Base-by-base conservation (phyloP, 2,329 filamentous ascomycete genomes). In the Parastagonospora avenae region DNA sequence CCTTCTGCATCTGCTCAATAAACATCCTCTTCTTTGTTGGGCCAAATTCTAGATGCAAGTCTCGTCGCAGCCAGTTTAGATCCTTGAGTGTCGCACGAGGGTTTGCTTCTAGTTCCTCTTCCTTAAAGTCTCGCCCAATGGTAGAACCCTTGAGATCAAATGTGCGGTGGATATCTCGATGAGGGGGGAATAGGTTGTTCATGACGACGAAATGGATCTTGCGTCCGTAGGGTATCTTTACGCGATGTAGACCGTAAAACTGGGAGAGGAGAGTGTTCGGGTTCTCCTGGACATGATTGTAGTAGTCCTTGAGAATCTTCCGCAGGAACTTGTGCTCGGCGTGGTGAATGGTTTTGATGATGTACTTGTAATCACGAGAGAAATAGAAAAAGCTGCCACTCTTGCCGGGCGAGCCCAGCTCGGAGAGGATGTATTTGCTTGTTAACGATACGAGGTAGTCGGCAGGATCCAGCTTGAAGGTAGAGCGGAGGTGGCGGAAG, bases 351-450 rank as follows among this genome's bases (percentile, higher is more conserved):
- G 94, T 99, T 78, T 99, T 99, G 84, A 99, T 99, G 77, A 99
- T 99, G 77, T 99, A 99, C 77, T 97, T 97, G 82, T 99, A 99
- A 77, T 99, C 94, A 67, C 94, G 85, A 41, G 94, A 97, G 77
- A 97, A 99, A 80, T 99, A 99, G 79, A 99, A 99, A 79, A 99
- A 99, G 75, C 92, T 97, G 60, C 94, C 94, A 74, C 92, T 97
- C 80, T 99, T 99, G 53, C 94, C 94, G 1, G 94, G 94, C 4
- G 94, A 97, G 31, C 94, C 94, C 51, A 99, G 83, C 75, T 99
- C 94, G 4, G 94, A 97, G 59, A 99, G 82, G 48, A 99, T 97
- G 76, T 99, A 99, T 77, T 99, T 99, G 75, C 92, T 94, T 11
- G 94, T 97, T 67, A 99, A 79, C 7, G 94, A 99, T 86, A 99